phyloP scores from a whole-genome alignment of 78 protist genomes.

The Cavenderia fasciculata region DNA sequence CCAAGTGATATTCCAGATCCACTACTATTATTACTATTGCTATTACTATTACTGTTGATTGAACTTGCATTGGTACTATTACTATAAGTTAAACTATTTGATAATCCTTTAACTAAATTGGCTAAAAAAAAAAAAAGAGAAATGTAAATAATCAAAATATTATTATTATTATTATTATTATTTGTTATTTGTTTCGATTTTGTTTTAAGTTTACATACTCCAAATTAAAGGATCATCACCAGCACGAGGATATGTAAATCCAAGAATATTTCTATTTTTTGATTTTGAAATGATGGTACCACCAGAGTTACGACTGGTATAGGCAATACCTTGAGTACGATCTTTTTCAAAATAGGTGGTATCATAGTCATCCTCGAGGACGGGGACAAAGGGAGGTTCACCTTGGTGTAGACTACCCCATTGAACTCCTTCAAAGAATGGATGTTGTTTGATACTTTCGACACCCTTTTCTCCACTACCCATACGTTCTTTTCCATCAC shows the following conservation, averaged over 20 bases:
- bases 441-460: conserved; percentile 88
- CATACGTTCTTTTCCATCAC: conserved; percentile 59
- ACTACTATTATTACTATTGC: no score
- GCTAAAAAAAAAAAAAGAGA: no score
- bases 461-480: conserved; percentile 78
- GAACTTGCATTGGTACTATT: no score
- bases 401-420: conserved; percentile 84
- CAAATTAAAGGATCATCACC: conserved; percentile 47
- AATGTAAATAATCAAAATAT: no score
- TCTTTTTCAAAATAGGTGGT: conserved; percentile 67
- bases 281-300: conserved; percentile 11
- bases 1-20: no score
- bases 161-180: no score
- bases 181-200: no score
- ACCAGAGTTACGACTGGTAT: conserved; percentile 49
- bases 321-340: conserved; percentile 20
- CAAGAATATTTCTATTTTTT: conserved; percentile 57
- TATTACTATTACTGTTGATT: no score
- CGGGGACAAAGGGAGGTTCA: conserved; percentile 81
- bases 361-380: conserved; percentile 45
- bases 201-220: no score
- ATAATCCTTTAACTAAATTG: no score
- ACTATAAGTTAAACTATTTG: no score
- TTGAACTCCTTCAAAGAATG: conserved; percentile 90
- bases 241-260: conserved; percentile 66